Conservation (phyloP, 768 basidiomycete species). For the Tricholoma furcatifolium region DNA sequence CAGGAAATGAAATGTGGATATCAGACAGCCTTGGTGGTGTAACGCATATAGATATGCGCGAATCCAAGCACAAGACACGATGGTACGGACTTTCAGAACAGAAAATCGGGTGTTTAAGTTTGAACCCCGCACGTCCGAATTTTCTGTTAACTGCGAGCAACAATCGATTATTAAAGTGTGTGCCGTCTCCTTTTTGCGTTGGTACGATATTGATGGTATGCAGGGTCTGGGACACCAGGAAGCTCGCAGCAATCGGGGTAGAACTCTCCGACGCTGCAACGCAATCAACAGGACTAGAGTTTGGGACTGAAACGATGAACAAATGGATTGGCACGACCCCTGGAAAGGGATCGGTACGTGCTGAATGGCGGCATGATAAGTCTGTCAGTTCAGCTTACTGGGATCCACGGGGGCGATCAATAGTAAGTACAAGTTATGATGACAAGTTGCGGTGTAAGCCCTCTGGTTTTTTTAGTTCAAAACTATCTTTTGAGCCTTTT, state of each 20-base stretch:
- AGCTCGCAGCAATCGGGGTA: conserved; percentile 46
- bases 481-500: conserved; percentile 11
- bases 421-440: conserved; percentile 86
- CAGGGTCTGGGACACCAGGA: conserved; percentile 83
- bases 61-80: conserved; percentile 51
- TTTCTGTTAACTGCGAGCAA: conserved; percentile 78
- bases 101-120: conserved; percentile 78
- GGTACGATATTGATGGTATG: neutral
- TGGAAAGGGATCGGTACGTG: conserved; percentile 58
- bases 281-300: conserved; percentile 26
- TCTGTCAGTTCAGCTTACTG: conserved; percentile 84
- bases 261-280: conserved; percentile 28
- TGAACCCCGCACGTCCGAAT: conserved; percentile 70
- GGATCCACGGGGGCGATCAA: conserved; percentile 76
- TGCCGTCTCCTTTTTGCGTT: neutral
- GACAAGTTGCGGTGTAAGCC: conserved; percentile 68
- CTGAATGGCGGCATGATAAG: conserved; percentile 68
- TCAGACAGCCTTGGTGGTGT: conserved; percentile 71
- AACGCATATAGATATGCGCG: conserved; percentile 75
- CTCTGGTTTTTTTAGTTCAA: neutral
- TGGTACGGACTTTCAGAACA: conserved; percentile 66
- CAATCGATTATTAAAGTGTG: conserved; percentile 66
- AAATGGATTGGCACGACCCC: conserved; percentile 48
- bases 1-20: conserved; percentile 82
- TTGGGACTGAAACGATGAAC: conserved; percentile 42